Conservation (phyloP, 1,139 yeast species). For the Pichia sp. region DNA sequence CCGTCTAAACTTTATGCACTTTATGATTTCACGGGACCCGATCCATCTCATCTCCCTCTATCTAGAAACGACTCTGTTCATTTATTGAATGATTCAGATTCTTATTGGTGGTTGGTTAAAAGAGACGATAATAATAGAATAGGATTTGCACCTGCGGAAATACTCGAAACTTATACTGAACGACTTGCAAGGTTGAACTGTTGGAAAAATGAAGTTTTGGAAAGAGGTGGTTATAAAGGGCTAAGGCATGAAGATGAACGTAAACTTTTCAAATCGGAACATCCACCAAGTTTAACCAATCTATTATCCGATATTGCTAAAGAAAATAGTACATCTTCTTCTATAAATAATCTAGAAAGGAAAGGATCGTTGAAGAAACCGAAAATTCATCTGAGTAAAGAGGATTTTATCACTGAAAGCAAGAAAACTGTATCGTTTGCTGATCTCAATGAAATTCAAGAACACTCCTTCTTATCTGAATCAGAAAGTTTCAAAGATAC, state of each 20-base stretch:
- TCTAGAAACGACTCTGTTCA: constrained; percentile 76
- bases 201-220: constrained; percentile 80
- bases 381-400: constrained; percentile 13
- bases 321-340: constrained; percentile 9
- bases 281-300: constrained; percentile 4
- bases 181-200: constrained; percentile 87
- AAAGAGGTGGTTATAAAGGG: constrained; percentile 30
- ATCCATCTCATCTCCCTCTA: constrained; percentile 84
- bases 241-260: constrained; percentile 22
- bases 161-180: constrained; percentile 86
- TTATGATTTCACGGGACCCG: constrained; percentile 85
- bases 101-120: constrained; percentile 94
- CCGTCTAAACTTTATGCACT: constrained; percentile 82
- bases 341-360: constrained; percentile 16
- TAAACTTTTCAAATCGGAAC: constrained; percentile 15
- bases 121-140: constrained; percentile 53
- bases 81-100: constrained; percentile 78
- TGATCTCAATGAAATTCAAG: constrained; percentile 12
- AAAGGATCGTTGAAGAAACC: constrained; percentile 27
- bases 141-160: constrained; percentile 96
- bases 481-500: constrained; percentile 1
- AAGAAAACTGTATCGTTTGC: constrained; percentile 29
- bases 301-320: constrained; percentile 11
- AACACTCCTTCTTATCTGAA: constrained; percentile 3
- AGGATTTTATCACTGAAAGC: background rate